Base-by-base conservation (phyloP, 805 yeast species). In the Kodamaea kakaduensis region DNA sequence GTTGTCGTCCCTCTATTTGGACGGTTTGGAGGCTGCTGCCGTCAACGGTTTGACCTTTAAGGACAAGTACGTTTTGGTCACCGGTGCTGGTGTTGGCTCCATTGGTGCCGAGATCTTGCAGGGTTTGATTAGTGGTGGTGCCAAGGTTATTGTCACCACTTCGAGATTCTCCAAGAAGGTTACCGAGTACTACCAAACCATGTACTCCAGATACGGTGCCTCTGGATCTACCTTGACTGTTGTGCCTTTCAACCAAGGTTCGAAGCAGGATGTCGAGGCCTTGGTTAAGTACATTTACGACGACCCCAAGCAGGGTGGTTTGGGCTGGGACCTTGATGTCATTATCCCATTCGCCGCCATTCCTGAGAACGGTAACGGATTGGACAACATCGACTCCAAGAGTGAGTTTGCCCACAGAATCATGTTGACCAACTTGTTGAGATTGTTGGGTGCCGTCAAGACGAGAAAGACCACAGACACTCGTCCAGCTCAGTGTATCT, bases 21-120 rank as follows among this genome's bases (percentile, higher is more conserved):
- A 87, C 58, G 95, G 93, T 40, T 78, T 93, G 56, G 97, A 93
- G 68, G 74, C 75, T 44, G 96, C 94, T 59, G 97, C 98, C 22
- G 78, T 86, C 46, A 93, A 89, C 52, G 98, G 98, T 69, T 75
- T 88, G 38, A 77, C 96, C 25, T 93, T 81, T 72, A 79, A 81
- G 60, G 86, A 79, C 60, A 93, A 88, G 65, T 80, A 81, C 48
- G 96, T 89, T 34, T 76, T 93, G 54, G 73, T 93, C 47, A 93
- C 98, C 32, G 98, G 98, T 73, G 97, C 97, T 34, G 98, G 98
- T 73, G 89, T 86, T 32, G 98, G 97, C 37, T 93, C 98, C 34
- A 93, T 93, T 56, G 98, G 97, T 69, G 96, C 96, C 43, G 96
- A 93, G 65, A 77, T 93, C 49, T 73, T 93, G 58, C 94, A 86